Conservation (phyloP, 768 basidiomycete species). For the Clathrus columnatus region DNA sequence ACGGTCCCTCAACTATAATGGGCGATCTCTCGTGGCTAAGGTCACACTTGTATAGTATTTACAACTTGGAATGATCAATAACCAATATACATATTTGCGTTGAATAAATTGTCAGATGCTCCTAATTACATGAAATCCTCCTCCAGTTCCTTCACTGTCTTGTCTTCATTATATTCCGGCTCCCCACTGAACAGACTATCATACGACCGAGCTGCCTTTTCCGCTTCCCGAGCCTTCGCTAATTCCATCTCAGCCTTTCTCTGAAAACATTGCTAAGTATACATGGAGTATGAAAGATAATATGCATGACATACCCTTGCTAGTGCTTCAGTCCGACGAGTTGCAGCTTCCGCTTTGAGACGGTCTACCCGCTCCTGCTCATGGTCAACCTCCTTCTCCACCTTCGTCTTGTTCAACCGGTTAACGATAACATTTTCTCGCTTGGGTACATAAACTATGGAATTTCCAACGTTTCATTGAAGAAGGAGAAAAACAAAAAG, state of each 20-base stretch:
- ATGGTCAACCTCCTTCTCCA: slow-evolving; percentile 78
- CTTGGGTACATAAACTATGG: slow-evolving; percentile 61
- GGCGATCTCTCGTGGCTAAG: no score
- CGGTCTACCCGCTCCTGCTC: slow-evolving; percentile 82
- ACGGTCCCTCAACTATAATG: no score
- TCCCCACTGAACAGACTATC: slow-evolving; percentile 67
- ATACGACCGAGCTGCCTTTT: slow-evolving; percentile 84
- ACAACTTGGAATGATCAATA: no score
- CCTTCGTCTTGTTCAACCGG: slow-evolving; percentile 88
- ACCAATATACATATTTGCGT: neutral
- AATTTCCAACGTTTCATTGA: neutral
- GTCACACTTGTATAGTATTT: no score
- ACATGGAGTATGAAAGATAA: neutral
- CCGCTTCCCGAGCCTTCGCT: slow-evolving; percentile 66
- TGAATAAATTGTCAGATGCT: no score
- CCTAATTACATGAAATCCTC: slow-evolving; percentile 82
- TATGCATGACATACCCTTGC: slow-evolving; percentile 46
- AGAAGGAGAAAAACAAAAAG: neutral
- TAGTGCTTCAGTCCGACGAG: slow-evolving; percentile 49
- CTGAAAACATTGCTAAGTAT: slow-evolving; percentile 28
- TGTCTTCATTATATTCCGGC: slow-evolving; percentile 43
- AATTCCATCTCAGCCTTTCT: slow-evolving; percentile 74
- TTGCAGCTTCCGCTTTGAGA: slow-evolving; percentile 63
- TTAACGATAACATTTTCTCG: slow-evolving; percentile 89
- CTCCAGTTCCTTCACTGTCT: slow-evolving; percentile 68